Evolutionary conservation across 176 grass and related monocot genomes (phyloP).

Genomic region (Elymus sibiricus): DNA sequence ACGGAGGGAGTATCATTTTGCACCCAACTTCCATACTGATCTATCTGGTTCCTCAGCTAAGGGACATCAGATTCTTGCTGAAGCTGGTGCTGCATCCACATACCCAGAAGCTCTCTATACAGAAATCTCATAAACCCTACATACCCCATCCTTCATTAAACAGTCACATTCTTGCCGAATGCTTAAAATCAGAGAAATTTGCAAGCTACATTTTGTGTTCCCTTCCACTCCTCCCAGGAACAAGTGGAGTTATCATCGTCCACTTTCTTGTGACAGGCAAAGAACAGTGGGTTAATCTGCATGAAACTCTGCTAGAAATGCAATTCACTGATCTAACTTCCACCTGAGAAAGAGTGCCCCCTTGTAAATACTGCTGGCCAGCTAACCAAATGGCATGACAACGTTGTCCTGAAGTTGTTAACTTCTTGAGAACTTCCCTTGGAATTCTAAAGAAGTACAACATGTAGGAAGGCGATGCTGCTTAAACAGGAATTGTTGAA

Average conservation of each 20-base stretch:
- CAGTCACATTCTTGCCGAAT: not conserved
- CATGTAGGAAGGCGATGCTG: not conserved
- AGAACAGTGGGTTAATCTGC: not conserved
- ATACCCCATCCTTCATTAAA: not conserved
- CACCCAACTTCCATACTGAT: not conserved
- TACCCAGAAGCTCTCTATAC: not conserved
- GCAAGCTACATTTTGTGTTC: not conserved
- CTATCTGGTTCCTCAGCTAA: not conserved
- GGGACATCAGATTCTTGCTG: not conserved
- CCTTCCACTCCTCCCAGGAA: not conserved
- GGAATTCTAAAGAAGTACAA: not conserved
- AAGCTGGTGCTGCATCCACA: not conserved
- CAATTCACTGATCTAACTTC: not conserved
- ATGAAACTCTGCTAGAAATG: not conserved
- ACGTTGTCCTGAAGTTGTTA: not conserved
- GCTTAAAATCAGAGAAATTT: not conserved
- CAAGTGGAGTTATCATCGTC: not conserved
- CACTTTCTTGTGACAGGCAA: not conserved
- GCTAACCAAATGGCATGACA: not conserved
- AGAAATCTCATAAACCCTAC: not conserved
- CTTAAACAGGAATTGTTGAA: not conserved
- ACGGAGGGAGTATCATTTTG: no score
- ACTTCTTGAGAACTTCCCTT: not conserved
- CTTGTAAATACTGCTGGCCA: not conserved
- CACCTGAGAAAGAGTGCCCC: not conserved